A percentile compares a stretch with the other conserved stretches of the same genome.
Evolutionary conservation across 192 early-diverging fungal species (phyloP).

Genomic region (Umbelopsis isabellina): DNA sequence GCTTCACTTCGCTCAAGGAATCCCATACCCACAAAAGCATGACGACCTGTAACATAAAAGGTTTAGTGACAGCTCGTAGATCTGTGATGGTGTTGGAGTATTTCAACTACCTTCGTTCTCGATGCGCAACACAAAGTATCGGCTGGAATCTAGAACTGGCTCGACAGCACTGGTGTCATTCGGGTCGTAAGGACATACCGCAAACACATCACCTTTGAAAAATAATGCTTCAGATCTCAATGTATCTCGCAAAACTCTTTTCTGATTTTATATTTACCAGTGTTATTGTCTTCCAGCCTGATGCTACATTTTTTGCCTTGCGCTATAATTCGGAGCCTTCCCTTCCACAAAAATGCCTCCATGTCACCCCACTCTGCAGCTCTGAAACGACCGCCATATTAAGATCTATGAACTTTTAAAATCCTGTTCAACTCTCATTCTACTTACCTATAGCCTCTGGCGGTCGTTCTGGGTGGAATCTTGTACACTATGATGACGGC

Average conservation of each 20-base stretch:
- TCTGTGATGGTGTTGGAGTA: background rate
- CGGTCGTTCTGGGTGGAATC: conserved; percentile 71
- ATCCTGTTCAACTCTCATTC: background rate
- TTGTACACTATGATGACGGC: conserved; percentile 51
- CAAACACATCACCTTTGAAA: conserved; percentile 78
- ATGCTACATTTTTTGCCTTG: conserved; percentile 70
- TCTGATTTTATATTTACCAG: conserved; percentile 34
- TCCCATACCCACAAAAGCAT: conserved; percentile 86
- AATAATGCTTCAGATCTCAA: background rate
- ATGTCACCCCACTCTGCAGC: conserved; percentile 84
- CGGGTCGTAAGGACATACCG: conserved; percentile 73
- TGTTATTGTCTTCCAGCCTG: conserved; percentile 69
- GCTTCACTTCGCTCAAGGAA: conserved; percentile 80
- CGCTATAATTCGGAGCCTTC: conserved; percentile 72
- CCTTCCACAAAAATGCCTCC: conserved; percentile 76
- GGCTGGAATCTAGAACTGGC: conserved; percentile 78
- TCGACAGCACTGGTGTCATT: conserved; percentile 67
- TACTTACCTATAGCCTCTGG: conserved; percentile 64
- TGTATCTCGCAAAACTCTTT: conserved; percentile 6
- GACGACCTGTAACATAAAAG: conserved; percentile 53
- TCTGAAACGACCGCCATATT: conserved; percentile 27
- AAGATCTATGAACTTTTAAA: background rate
- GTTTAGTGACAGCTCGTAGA: background rate
- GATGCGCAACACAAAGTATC: conserved; percentile 87
- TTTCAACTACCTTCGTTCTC: conserved; percentile 57